Base-by-base conservation (phyloP, 1,139 yeast species). In the Yamadazyma songkhlaensis region DNA sequence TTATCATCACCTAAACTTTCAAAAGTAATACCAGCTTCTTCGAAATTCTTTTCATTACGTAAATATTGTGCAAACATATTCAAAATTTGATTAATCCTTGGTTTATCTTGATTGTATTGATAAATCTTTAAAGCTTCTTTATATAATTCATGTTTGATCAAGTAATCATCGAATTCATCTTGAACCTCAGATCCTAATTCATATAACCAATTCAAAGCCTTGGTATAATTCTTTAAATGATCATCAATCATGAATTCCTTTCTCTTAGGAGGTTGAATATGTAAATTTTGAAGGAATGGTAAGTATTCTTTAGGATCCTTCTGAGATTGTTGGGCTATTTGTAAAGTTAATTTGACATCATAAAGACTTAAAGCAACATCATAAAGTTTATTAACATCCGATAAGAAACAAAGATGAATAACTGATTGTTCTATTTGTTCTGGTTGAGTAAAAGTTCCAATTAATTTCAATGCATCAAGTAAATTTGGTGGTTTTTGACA, bases 281-380 rank as follows among this genome's bases (percentile, higher is more conserved):
- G 85, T 40, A 94, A 68, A 38, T 79, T 75, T 53, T 89, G 96
- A 48, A 94, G 70, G 59, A 92, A 94, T 36, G 98, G 97, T 38
- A 94, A 65, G 53, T 92, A 94, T 59, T 94, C 99, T 54, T 90
- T 88, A 21, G 99, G 99, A 64, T 94, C 99, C 72, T 84, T 89
- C 60, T 92, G 97, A 0, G 97, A 89, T 55, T 89, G 92, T 58
- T 94, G 97, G 0, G 98, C 98, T 46, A 94, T 81, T 9, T 77
- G 72, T 42, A 94, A 70, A 0, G 98, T 79, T 48, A 90, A 66
- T 43, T 81, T 81, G 29, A 94, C 81, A 57, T 92, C 86, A 54
- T 94, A 94, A 25, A 86, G 67, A 1, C 95, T 86, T 44, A 92
- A 72, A 0, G 97, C 86, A 12, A 84, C 81, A 37, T 81, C 74